Evolutionary conservation across 169 alveolate genomes (phyloP).

Genomic region (Blepharisma undulans): DNA sequence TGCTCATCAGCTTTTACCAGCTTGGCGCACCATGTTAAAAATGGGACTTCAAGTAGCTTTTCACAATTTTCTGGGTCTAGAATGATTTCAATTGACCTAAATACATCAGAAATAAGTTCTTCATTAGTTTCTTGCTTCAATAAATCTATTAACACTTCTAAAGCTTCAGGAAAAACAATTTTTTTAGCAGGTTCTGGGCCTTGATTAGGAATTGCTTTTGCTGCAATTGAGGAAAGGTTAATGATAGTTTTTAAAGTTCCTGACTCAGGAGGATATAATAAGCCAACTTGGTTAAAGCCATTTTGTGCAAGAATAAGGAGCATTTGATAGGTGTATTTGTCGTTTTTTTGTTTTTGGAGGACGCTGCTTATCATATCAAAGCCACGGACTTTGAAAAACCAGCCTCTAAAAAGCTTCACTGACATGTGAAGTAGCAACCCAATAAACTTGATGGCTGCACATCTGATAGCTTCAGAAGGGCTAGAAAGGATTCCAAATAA

Average conservation of each 20-base stretch:
- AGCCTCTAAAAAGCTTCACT: background rate
- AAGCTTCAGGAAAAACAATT: slow-evolving; percentile 24
- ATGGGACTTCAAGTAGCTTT: slow-evolving; percentile 7
- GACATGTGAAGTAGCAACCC: slow-evolving; percentile 26
- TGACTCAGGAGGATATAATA: slow-evolving; percentile 28
- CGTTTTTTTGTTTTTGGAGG: slow-evolving; percentile 9
- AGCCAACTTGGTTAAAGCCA: background rate
- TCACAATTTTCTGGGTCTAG: slow-evolving; percentile 16
- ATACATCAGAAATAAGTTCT: background rate
- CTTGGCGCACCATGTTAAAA: background rate
- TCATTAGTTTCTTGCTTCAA: background rate
- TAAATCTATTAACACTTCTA: slow-evolving; percentile 15
- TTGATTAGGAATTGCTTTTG: background rate
- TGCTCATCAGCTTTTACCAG: slow-evolving; percentile 20
- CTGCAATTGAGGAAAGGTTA: slow-evolving; percentile 20
- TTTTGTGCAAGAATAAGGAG: background rate
- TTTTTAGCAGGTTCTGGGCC: background rate
- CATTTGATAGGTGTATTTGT: background rate
- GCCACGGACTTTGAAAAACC: slow-evolving; percentile 34
- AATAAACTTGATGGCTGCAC: slow-evolving; percentile 22
- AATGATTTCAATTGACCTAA: background rate
- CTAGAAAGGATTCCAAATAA: background rate
- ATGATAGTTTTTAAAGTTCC: slow-evolving; percentile 12
- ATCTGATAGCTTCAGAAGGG: background rate
- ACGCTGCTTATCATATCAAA: slow-evolving; percentile 16